phyloP scores from a whole-genome alignment of 345 rosid genomes.

The Eutrema heterophyllum region DNA sequence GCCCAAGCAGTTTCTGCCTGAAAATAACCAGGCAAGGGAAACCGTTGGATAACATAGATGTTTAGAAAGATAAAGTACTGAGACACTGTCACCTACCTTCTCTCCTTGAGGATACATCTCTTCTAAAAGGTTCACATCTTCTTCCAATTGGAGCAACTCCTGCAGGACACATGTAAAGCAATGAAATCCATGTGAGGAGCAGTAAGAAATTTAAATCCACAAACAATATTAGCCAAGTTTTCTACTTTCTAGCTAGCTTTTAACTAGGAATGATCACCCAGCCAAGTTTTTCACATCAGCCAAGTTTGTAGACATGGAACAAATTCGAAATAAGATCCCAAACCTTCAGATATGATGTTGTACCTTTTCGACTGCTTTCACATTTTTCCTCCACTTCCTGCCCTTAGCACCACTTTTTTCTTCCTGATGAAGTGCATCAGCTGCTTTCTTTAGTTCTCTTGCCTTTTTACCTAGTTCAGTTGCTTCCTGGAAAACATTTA shows the following conservation, averaged over 20 bases:
- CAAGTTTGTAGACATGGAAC: background rate
- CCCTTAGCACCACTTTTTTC: conserved; percentile 88
- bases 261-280: background rate
- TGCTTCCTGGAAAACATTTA: conserved; percentile 63
- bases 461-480: conserved; percentile 96
- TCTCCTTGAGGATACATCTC: conserved; percentile 99
- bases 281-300: background rate
- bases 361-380: conserved; percentile 88
- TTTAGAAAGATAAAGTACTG: background rate
- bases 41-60: background rate
- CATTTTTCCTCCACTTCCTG: conserved; percentile 93
- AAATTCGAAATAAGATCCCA: conserved; percentile 4
- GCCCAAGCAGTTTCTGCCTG: conserved; percentile 99
- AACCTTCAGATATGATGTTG: background rate
- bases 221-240: background rate
- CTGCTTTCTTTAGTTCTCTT: conserved; percentile 80
- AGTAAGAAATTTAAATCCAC: background rate
- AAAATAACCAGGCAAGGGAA: conserved; percentile 15
- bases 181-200: background rate
- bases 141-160: conserved; percentile 92
- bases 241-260: background rate
- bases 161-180: conserved; percentile 30
- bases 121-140: conserved; percentile 91
- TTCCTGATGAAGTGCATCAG: conserved; percentile 89
- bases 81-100: conserved; percentile 40